Percentiles rank a stretch among this genome's conserved stretches.
phyloP scores from a whole-genome alignment of 768 basidiomycete species.

The Lyophyllum shimeji region DNA sequence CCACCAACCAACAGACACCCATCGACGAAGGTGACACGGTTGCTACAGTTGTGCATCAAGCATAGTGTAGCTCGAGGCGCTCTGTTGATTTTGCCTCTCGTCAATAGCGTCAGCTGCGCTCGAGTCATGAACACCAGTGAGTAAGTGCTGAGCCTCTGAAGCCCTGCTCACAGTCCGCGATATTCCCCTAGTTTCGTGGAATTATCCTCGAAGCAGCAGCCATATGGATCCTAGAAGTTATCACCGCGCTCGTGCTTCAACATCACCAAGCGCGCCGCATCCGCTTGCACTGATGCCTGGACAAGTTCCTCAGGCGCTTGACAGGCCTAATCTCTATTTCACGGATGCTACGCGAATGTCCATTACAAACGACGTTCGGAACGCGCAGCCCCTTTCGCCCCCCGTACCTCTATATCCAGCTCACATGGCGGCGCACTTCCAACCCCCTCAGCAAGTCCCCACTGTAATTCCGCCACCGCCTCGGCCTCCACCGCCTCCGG shows the following conservation, averaged over 20 bases:
- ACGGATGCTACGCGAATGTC: constrained; percentile 14
- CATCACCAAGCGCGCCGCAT: constrained; percentile 21
- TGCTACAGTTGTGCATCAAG: not conserved
- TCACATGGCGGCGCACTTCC: constrained; percentile 26
- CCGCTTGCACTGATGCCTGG: constrained; percentile 21
- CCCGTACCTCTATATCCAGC: constrained; percentile 32
- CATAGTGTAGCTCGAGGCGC: not conserved
- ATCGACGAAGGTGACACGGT: not conserved
- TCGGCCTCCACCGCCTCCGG: constrained; percentile 22
- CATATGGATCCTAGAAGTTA: constrained; percentile 10
- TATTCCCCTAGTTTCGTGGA: constrained; percentile 17
- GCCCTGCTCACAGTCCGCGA: not conserved
- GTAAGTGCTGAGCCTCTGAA: not conserved
- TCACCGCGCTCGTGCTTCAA: constrained; percentile 19
- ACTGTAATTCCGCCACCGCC: constrained; percentile 21
- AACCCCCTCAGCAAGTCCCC: constrained; percentile 19
- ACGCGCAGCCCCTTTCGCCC: constrained; percentile 13
- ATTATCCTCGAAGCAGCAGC: not conserved
- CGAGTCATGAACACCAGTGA: constrained; percentile 12
- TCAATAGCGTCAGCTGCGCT: not conserved
- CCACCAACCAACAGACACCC: not conserved
- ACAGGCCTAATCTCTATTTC: constrained; percentile 24
- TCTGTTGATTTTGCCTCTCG: not conserved
- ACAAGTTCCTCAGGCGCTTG: constrained; percentile 17
- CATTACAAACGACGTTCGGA: constrained; percentile 16